Conservation (phyloP, 345 rosid species). For the Camelina neglecta region DNA sequence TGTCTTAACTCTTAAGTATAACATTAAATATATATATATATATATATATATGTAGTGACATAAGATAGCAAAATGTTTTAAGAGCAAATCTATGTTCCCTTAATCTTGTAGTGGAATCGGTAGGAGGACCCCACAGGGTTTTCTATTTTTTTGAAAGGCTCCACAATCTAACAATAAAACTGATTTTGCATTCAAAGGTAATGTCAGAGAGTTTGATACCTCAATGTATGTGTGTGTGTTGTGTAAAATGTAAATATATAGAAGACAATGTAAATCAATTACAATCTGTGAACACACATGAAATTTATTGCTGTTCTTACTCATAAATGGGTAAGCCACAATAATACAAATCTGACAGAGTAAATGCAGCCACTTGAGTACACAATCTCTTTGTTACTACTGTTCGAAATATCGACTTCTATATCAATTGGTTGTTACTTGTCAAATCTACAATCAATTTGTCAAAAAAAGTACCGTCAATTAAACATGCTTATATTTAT, state of each 20-base stretch:
- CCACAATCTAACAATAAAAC: slow-evolving; percentile 25
- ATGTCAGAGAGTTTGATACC: slow-evolving; percentile 38
- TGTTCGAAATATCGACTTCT: slow-evolving; percentile 25
- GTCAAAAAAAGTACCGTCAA: background rate
- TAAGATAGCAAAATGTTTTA: background rate
- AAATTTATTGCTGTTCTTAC: slow-evolving; percentile 40
- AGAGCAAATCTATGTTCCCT: slow-evolving; percentile 28
- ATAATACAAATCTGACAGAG: slow-evolving; percentile 37
- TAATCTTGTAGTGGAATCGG: slow-evolving; percentile 7
- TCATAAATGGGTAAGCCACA: slow-evolving; percentile 22
- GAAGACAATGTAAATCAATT: slow-evolving; percentile 30
- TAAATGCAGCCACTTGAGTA: slow-evolving; percentile 31
- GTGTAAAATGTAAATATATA: background rate
- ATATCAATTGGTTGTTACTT: slow-evolving; percentile 25
- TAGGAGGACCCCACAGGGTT: slow-evolving; percentile 33
- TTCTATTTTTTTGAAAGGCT: slow-evolving; percentile 29
- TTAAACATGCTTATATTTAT: slow-evolving; percentile 13
- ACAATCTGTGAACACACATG: slow-evolving; percentile 31
- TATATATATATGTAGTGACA: too few relatives aligned
- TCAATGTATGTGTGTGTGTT: background rate
- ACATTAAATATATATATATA: too few relatives aligned
- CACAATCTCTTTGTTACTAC: slow-evolving; percentile 21
- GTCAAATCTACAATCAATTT: slow-evolving; percentile 16
- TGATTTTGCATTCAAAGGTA: slow-evolving; percentile 36
- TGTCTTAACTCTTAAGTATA: too few relatives aligned